These are phyloP conservation scores for Volvox carteri DNA, from an alignment of 163 green algal genomes.

Conservation along the genomic window DNA sequence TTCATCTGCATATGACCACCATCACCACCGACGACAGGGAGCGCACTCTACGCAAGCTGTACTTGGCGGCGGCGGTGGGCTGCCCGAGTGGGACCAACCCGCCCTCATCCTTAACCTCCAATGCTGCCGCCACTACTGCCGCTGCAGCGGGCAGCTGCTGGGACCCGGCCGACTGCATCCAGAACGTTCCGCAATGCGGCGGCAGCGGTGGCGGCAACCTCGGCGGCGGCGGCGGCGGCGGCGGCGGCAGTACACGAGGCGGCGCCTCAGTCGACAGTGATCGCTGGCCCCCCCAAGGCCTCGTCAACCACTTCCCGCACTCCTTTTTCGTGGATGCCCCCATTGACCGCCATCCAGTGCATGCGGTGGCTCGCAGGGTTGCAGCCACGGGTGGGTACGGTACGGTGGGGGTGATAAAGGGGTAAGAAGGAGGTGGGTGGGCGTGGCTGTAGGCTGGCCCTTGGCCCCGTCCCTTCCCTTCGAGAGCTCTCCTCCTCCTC, in stretches of 20 bases:
- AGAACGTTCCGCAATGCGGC: too few relatives aligned
- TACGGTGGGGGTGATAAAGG: too few relatives aligned
- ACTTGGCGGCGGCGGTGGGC: constrained; percentile 66
- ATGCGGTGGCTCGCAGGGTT: constrained; percentile 44
- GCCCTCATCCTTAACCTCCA: too few relatives aligned
- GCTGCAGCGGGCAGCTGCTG: too few relatives aligned
- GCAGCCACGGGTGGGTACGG: constrained; percentile 2
- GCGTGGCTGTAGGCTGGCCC: too few relatives aligned
- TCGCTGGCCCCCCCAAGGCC: neutral
- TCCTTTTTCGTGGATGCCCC: constrained; percentile 63
- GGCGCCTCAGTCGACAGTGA: neutral
- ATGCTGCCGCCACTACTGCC: too few relatives aligned
- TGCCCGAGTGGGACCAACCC: constrained; percentile 39
- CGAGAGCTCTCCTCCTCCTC: constrained; percentile 63
- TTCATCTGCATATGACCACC: too few relatives aligned
- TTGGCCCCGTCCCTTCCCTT: too few relatives aligned
- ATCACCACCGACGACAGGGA: too few relatives aligned
- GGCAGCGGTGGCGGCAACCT: neutral
- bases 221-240: neutral
- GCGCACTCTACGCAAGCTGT: constrained; percentile 66
- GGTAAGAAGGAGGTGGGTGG: too few relatives aligned
- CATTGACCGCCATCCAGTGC: constrained; percentile 64
- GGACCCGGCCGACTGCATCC: too few relatives aligned
- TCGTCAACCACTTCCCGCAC: neutral
- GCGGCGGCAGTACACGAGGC: neutral